Evolutionary conservation across 805 yeast species (phyloP).

Genomic region (Metschnikowia henanensis): DNA sequence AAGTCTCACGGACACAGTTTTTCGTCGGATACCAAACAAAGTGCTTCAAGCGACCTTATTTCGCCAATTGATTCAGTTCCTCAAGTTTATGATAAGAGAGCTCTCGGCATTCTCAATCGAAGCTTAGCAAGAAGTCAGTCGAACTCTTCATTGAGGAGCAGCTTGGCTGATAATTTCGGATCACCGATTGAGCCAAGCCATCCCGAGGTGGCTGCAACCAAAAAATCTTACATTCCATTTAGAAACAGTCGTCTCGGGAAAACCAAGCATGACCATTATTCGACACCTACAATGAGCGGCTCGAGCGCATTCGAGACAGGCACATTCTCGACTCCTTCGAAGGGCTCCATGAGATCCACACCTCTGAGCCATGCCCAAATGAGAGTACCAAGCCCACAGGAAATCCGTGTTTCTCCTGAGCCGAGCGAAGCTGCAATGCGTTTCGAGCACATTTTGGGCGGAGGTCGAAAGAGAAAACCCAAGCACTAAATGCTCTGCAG

Average conservation of each 20-base stretch:
- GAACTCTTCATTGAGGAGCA: slow-evolving; percentile 72
- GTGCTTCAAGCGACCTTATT: slow-evolving; percentile 42
- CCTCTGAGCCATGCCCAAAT: slow-evolving; percentile 10
- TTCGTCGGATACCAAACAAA: slow-evolving; percentile 61
- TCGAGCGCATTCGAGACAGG: slow-evolving; percentile 10
- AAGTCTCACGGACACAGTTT: slow-evolving; percentile 35
- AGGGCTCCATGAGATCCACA: slow-evolving; percentile 8
- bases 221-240: slow-evolving; percentile 44
- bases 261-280: slow-evolving; percentile 19
- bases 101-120: slow-evolving; percentile 68
- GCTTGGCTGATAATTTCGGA: slow-evolving; percentile 65
- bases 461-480: slow-evolving; percentile 15
- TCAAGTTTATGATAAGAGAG: slow-evolving; percentile 76
- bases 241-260: slow-evolving; percentile 29
- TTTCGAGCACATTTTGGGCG: slow-evolving; percentile 16
- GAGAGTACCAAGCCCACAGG: slow-evolving; percentile 15
- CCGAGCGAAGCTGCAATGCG: slow-evolving; percentile 14
- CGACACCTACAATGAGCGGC: slow-evolving; percentile 12
- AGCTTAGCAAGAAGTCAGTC: slow-evolving; percentile 75
- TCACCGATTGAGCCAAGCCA: slow-evolving; percentile 19
- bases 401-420: slow-evolving; percentile 11
- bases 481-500: neutral
- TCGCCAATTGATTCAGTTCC: slow-evolving; percentile 72
- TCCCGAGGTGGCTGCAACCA: slow-evolving; percentile 18
- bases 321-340: slow-evolving; percentile 9